Base-by-base conservation (phyloP, 1,284 basidiomycete species). In the Volvariella surrecta region DNA sequence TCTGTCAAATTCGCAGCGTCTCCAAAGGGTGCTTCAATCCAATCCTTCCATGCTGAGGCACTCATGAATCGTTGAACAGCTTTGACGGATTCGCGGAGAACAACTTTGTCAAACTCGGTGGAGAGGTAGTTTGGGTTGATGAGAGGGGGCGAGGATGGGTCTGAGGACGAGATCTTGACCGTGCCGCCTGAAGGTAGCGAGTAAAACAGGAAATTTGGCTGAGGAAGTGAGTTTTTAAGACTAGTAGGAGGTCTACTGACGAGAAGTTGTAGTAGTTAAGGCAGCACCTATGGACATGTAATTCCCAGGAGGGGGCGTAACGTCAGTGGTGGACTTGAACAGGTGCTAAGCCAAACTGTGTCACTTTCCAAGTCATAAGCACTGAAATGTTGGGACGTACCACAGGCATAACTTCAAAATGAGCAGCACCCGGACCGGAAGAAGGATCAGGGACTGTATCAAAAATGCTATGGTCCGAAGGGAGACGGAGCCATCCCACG, bases 91-190 rank as follows among this genome's bases (percentile, higher is more conserved):
- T 60, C 57, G 10, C 50, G 45, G 22, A 58, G 43, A 4, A 54
- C 48, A 13, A 47, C 47, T 3, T 59, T 47, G 41, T 62, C 60
- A 28, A 60, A 57, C 9, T 51, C 39, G 7, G 52, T 54, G 11
- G 52, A 42, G 3, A 68, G 51, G 40, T 61, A 54, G 34, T 54
- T 56, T 7, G 64, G 61, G 52, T 68, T 53, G 45, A 70, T 64
- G 18, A 60, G 34, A 0, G 67, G 68, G 18, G 50, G 42, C 10
- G 48, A 55, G 45, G 65, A 67, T 3, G 66, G 63, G 42, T 63
- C 51, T 4, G 50, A 43, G 10, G 59, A 56, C 7, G 50, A 40
- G 18, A 63, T 41, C 28, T 50, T 57, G 4, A 63, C 44, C 21
- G 52, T 52, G 3, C 61, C 61, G 15, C 56, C 58, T 58, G 50